Base-by-base conservation (phyloP, 805 yeast species). In the Gaillardinia entomophila region DNA sequence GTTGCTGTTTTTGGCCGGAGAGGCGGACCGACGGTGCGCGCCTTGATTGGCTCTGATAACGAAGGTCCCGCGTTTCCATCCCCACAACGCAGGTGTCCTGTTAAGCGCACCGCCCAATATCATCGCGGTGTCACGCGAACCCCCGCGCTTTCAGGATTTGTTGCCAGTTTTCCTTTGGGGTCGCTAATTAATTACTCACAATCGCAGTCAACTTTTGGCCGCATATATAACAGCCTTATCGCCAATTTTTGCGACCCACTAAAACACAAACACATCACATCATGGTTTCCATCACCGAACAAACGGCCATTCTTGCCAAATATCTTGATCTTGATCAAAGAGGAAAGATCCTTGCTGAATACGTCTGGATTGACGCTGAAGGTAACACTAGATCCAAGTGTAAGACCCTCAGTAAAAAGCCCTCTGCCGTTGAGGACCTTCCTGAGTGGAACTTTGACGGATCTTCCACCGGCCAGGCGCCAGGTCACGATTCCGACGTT, bases 391-490 rank as follows among this genome's bases (percentile, higher is more conserved):
- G 98, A 71, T 86, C 97, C 41, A 92, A 92, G 73, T 88, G 96
- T 68, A 84, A 81, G 66, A 92, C 98, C 36, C 70, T 92, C 46
- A 54, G 53, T 53, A 76, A 78, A 66, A 72, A 66, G 54, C 82
- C 92, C 34, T 55, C 75, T 28, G 70, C 82, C 24, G 68, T 87
- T 34, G 90, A 83, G 41, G 95, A 92, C 57, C 74, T 92, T 51
- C 97, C 97, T 48, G 96, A 90, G 68, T 92, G 98, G 98, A 92
- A 92, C 75, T 92, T 92, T 54, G 98, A 92, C 63, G 98, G 98
- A 66, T 89, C 97, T 27, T 89, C 97, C 22, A 92, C 98, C 33
- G 88, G 83, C 49, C 98, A 92, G 73, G 97, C 98, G 35, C 97
- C 97, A 53, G 98, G 98, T 50, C 80, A 84, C 64, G 89, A 92